phyloP scores from a whole-genome alignment of 169 alveolate species.

The Theileria orientalis region DNA sequence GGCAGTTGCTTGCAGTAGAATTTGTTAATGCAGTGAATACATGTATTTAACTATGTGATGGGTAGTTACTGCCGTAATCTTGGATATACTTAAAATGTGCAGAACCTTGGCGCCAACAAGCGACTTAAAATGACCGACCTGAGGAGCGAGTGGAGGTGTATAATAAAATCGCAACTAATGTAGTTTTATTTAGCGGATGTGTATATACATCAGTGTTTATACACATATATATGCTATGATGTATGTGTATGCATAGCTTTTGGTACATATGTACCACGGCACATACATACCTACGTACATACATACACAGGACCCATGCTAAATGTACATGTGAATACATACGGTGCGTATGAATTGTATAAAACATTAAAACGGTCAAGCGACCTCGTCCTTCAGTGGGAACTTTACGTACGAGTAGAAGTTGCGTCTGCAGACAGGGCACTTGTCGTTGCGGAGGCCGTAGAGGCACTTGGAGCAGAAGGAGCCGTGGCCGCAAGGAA shows the following conservation, averaged over 20 bases:
- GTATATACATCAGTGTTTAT: neutral
- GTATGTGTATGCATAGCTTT: neutral
- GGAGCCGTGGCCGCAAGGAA: slow-evolving; percentile 78
- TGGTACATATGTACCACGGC: neutral
- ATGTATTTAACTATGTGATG: too few relatives aligned
- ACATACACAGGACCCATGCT: too few relatives aligned
- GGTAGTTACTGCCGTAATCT: too few relatives aligned
- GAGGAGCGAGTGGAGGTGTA: slow-evolving; percentile 59
- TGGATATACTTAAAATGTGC: too few relatives aligned
- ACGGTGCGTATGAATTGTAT: too few relatives aligned
- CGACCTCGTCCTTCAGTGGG: slow-evolving; percentile 17
- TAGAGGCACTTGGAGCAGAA: slow-evolving; percentile 71
- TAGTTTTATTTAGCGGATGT: slow-evolving; percentile 1
- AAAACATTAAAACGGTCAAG: too few relatives aligned
- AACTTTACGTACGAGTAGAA: slow-evolving; percentile 54
- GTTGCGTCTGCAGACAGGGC: slow-evolving; percentile 72
- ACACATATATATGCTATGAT: neutral
- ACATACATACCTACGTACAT: too few relatives aligned
- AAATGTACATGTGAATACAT: too few relatives aligned
- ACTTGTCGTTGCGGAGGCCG: slow-evolving; percentile 69
- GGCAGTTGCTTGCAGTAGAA: too few relatives aligned
- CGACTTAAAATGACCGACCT: slow-evolving; percentile 17
- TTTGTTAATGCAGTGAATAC: too few relatives aligned
- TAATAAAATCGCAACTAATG: slow-evolving; percentile 38
- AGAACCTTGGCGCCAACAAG: slow-evolving; percentile 10